Conservation (phyloP, 306 rosid genomes). For the Trifolium subterraneum region DNA sequence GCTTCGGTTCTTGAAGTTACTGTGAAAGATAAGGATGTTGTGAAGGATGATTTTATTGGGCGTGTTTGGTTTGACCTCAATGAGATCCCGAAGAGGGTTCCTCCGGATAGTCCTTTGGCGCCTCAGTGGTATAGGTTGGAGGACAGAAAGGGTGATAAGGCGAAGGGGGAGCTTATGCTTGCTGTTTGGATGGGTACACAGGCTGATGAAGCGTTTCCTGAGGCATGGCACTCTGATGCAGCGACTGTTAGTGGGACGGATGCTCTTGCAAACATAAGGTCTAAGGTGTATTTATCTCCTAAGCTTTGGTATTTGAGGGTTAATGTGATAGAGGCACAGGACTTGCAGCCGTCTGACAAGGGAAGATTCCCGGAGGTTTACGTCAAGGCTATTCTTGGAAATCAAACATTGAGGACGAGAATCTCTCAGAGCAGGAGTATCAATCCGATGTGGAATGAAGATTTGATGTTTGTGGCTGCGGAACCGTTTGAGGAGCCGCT, state of each 20-base stretch:
- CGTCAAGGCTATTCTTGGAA: constrained; percentile 83
- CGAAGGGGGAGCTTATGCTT: constrained; percentile 88
- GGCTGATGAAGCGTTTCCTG: constrained; percentile 98
- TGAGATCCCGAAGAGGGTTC: constrained; percentile 92
- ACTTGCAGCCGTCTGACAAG: constrained; percentile 72
- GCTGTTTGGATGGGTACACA: constrained; percentile 99
- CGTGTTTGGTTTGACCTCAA: constrained; percentile 75
- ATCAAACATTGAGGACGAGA: constrained; percentile 77
- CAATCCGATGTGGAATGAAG: constrained; percentile 99
- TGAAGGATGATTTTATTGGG: constrained; percentile 92
- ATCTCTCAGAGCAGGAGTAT: constrained; percentile 72
- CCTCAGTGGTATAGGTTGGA: constrained; percentile 97
- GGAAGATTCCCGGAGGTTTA: constrained; percentile 88
- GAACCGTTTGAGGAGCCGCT: constrained; percentile 92
- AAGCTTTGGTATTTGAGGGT: constrained; percentile 99
- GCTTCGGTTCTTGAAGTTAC: constrained; percentile 81
- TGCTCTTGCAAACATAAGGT: constrained; percentile 84
- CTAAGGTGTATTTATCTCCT: constrained; percentile 94
- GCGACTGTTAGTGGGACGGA: constrained; percentile 87
- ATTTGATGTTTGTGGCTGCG: constrained; percentile 92
- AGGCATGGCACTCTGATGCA: constrained; percentile 98
- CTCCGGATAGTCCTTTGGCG: constrained; percentile 92
- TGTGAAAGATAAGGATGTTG: constrained; percentile 87
- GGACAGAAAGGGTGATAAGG: constrained; percentile 71
- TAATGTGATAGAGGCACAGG: constrained; percentile 96